Base-by-base conservation (phyloP, 768 basidiomycete species). In the Boletus sp. region DNA sequence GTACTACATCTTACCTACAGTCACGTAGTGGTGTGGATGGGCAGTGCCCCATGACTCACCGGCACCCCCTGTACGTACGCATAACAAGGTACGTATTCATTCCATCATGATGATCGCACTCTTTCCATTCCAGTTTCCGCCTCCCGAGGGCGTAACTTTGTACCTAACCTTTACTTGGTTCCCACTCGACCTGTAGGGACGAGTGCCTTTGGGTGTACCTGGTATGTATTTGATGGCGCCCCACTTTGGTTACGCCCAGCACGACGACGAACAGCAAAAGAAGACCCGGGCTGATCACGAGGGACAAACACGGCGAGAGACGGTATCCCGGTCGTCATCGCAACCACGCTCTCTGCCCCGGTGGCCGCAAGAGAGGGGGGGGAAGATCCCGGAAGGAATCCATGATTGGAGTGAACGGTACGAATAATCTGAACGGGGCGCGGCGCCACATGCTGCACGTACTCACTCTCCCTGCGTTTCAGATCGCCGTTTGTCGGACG, bases 321-420 rank as follows among this genome's bases (percentile, higher is more conserved):
- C 45, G 49, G 54, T 51, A 47, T 45, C 70, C 68, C 51, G 67
- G 68, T 63, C 67, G 66, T 53, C 68, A 69, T 70, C 68, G 59
- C 56, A 49, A 69, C 68, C 34, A 44, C 14, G 5, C 29, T 35
- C 33, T 33, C 42, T 46, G 43, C 15, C 33, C 39, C 43, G 55
- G 53, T 62, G 51, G 50, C 64, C 49, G 59, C 45, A 8, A 46
- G 33, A 35, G 49, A 13, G n/a, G 14, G 19, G 21, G 19, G 32
- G 37, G 21, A 8, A 23, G 15, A 35, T 29, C 33, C 51, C 13
- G 9, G 30, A 33, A 38, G 23, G 27, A 41, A 29, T 30, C 45
- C 27, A 44, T 19, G 55, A 35, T 42, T 34, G 17, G 40, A 8
- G n/a, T 23, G 11, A 41, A 41, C 19, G 32, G 39, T n/a, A 53